These are phyloP conservation scores for Pleurotus djamor DNA, from an alignment of 768 basidiomycete genomes.

Conservation along the genomic window DNA sequence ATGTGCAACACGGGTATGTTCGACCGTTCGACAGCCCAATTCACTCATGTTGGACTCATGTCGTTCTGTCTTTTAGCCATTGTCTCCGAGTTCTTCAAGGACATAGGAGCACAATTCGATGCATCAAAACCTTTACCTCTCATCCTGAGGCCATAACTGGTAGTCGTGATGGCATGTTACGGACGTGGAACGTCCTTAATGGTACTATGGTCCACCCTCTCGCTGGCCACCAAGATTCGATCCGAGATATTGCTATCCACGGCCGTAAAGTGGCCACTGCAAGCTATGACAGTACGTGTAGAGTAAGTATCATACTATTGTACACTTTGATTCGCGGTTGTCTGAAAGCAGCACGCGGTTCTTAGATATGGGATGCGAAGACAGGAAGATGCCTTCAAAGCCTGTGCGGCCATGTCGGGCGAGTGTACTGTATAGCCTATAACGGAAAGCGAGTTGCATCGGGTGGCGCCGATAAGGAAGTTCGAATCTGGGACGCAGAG, in stretches of 20 bases:
- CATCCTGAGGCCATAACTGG: background rate
- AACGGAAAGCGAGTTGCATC: background rate
- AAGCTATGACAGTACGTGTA: constrained; percentile 3
- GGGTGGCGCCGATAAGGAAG: background rate
- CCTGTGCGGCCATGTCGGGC: background rate
- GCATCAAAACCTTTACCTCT: background rate
- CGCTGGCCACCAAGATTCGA: background rate
- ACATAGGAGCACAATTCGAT: background rate
- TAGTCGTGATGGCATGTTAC: background rate
- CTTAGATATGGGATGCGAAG: background rate
- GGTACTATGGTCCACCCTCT: background rate
- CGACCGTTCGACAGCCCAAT: too few relatives aligned
- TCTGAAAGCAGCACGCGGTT: background rate
- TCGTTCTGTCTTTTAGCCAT: background rate
- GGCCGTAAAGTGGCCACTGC: background rate
- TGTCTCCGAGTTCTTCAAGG: background rate
- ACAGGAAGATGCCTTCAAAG: background rate
- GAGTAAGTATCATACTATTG: background rate
- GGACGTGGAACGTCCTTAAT: background rate
- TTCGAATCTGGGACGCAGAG: background rate
- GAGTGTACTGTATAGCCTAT: background rate
- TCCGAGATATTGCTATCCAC: background rate
- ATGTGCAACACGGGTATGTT: background rate
- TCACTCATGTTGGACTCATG: too few relatives aligned
- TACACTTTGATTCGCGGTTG: background rate